Conservation (phyloP, 768 basidiomycete species). For the Udeniomyces megalosporus region DNA sequence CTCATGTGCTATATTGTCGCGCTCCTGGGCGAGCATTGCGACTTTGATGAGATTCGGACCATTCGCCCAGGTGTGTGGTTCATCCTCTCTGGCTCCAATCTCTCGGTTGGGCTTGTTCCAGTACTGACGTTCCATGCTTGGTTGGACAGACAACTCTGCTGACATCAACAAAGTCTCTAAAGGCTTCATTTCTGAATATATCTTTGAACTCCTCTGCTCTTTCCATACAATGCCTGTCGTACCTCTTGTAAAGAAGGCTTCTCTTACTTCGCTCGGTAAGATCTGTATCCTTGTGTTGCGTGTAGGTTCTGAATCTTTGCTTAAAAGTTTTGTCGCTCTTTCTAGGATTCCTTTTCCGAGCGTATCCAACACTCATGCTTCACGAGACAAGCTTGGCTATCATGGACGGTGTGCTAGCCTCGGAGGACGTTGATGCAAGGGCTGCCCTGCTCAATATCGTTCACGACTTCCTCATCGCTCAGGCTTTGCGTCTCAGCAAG, state of each 20-base stretch:
- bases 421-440: constrained; percentile 52
- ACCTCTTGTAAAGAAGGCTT: constrained; percentile 45
- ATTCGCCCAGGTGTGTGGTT: constrained; percentile 43
- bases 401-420: constrained; percentile 78
- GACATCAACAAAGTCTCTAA: constrained; percentile 33
- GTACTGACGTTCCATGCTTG: no score
- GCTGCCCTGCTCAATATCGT: constrained; percentile 68
- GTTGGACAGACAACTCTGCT: not conserved
- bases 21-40: constrained; percentile 70
- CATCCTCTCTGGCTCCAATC: not conserved
- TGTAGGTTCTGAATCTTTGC: not conserved
- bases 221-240: constrained; percentile 55
- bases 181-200: constrained; percentile 64
- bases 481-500: constrained; percentile 33
- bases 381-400: constrained; percentile 57
- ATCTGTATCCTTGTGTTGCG: not conserved
- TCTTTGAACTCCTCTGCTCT: constrained; percentile 54
- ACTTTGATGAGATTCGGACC: constrained; percentile 59
- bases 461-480: constrained; percentile 76
- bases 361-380: constrained; percentile 82
- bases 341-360: constrained; percentile 74
- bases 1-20: constrained; percentile 70
- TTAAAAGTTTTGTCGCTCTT: not conserved
- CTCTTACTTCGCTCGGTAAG: constrained; percentile 72
- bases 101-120: not conserved